Percentiles rank a stretch among this genome's conserved stretches.
These are phyloP conservation scores for Platanthera guangdongensis DNA, from an alignment of 106 monocot genomes.

Conservation along the genomic window DNA sequence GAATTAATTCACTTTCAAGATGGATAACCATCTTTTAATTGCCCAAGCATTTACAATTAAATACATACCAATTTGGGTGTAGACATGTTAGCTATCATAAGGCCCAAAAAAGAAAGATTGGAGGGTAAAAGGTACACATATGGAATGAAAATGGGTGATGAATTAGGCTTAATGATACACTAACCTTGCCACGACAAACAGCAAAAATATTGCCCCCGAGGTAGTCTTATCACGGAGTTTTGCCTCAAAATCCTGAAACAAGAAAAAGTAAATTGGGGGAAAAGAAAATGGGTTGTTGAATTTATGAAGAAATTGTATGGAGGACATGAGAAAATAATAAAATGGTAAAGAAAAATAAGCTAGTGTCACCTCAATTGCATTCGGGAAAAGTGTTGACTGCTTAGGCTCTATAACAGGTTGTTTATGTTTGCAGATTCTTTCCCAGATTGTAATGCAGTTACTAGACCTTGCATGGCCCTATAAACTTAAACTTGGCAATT, in stretches of 20 bases:
- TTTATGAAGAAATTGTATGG: not conserved
- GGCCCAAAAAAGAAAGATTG: not conserved
- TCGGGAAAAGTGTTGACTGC: constrained; percentile 69
- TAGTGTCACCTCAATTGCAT: constrained; percentile 64
- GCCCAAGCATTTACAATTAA: too few relatives aligned
- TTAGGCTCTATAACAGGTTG: constrained; percentile 96
- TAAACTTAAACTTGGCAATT: not conserved
- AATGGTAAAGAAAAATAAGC: not conserved
- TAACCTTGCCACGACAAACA: constrained; percentile 96
- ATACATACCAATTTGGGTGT: not conserved
- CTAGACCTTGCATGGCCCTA: constrained; percentile 72
- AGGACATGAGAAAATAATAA: not conserved
- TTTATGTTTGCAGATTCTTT: constrained; percentile 93
- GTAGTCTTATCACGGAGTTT: constrained; percentile 58
- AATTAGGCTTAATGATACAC: not conserved
- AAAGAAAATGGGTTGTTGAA: not conserved
- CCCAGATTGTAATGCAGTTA: constrained; percentile 74
- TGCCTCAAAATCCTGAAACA: constrained; percentile 73
- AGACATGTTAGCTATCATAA: not conserved
- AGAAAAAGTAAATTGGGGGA: not conserved
- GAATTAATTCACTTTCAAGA: too few relatives aligned
- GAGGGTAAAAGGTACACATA: not conserved
- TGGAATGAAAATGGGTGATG: not conserved
- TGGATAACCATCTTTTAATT: too few relatives aligned
- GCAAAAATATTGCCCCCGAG: constrained; percentile 94